Evolutionary conservation across 2,329 filamentous ascomycete genomes (phyloP).

Genomic region (Colletotrichum spaethianum): DNA sequence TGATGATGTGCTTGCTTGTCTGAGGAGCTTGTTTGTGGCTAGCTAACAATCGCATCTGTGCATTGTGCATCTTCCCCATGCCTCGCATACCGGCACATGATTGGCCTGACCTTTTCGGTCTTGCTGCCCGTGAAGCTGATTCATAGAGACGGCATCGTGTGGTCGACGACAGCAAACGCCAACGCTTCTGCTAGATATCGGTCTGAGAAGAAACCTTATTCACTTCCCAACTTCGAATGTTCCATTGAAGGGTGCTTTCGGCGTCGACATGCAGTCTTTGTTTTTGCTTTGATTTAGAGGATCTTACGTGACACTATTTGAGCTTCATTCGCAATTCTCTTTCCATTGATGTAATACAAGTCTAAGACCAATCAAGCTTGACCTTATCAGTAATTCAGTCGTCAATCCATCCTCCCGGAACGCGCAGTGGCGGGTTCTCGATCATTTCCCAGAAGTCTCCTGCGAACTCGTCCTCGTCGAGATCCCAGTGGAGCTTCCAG

Average conservation of each 20-base stretch:
- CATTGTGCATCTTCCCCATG: neutral
- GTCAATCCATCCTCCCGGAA: conserved; percentile 15
- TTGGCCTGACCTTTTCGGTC: neutral
- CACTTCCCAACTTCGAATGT: too few relatives aligned
- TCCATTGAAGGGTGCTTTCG: too few relatives aligned
- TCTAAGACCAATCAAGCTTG: too few relatives aligned
- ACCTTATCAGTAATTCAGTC: neutral
- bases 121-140: neutral
- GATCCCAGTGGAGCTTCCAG: neutral
- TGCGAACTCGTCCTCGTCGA: neutral
- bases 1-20: neutral
- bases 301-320: too few relatives aligned
- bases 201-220: too few relatives aligned
- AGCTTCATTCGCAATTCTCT: too few relatives aligned
- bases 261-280: too few relatives aligned
- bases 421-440: neutral
- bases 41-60: neutral
- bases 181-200: neutral
- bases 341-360: too few relatives aligned
- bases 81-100: neutral
- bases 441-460: conserved; percentile 9
- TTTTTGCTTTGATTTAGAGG: too few relatives aligned
- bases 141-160: neutral
- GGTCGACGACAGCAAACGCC: neutral
- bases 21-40: neutral